Conservation (phyloP, 139 green algal genomes). For the Tetraselmis chui region DNA sequence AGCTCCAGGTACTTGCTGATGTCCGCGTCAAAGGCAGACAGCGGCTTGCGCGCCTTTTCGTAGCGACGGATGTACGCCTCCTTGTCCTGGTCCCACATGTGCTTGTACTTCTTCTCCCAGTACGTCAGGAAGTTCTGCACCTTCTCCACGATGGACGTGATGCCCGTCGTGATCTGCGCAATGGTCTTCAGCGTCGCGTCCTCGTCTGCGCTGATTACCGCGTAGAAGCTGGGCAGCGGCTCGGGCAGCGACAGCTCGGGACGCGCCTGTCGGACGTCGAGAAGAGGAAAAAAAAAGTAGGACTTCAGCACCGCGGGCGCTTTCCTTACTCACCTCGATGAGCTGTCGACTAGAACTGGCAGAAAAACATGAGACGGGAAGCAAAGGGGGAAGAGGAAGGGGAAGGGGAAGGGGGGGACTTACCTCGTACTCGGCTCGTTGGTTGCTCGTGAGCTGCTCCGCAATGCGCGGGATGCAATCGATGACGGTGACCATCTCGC, state of each 20-base stretch:
- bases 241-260: slow-evolving; percentile 13
- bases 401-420: background rate
- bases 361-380: background rate
- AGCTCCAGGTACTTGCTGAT: slow-evolving; percentile 66
- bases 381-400: background rate
- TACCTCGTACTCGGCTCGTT: slow-evolving; percentile 11
- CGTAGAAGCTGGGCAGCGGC: slow-evolving; percentile 49
- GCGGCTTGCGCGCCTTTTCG: slow-evolving; percentile 76
- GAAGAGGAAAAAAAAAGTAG: background rate
- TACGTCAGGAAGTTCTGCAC: slow-evolving; percentile 62
- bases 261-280: background rate
- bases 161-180: slow-evolving; percentile 64
- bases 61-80: slow-evolving; percentile 79
- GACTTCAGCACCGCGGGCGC: background rate
- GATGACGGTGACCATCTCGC: slow-evolving; percentile 62
- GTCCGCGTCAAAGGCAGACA: slow-evolving; percentile 68
- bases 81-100: slow-evolving; percentile 84
- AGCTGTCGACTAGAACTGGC: background rate
- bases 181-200: slow-evolving; percentile 71
- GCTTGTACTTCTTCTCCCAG: slow-evolving; percentile 88
- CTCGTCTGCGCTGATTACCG: slow-evolving; percentile 65
- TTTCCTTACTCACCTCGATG: background rate
- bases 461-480: slow-evolving; percentile 55
- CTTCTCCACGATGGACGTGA: slow-evolving; percentile 73
- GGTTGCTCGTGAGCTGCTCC: slow-evolving; percentile 35